phyloP scores from a whole-genome alignment of 1,139 yeast species.

The Debaryomyces nepalensis region DNA sequence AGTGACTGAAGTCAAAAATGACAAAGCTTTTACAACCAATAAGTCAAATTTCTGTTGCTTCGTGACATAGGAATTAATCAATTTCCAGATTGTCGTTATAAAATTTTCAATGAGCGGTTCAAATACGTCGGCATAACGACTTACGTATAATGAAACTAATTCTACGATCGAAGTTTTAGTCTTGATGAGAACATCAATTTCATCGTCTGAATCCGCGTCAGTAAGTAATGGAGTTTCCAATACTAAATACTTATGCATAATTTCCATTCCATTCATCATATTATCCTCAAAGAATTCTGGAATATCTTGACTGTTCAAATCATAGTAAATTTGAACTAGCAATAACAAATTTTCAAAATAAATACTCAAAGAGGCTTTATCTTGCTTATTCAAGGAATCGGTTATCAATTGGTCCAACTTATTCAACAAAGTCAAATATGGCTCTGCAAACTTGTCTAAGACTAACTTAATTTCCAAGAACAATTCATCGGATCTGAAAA shows the following conservation, averaged over 20 bases:
- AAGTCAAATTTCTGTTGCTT: conserved; percentile 81
- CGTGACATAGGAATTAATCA: conserved; percentile 66
- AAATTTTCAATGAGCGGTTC: conserved; percentile 75
- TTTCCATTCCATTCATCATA: conserved; percentile 73
- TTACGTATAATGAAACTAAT: conserved; percentile 80
- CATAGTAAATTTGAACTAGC: conserved; percentile 81
- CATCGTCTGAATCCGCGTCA: conserved; percentile 70
- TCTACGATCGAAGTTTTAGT: conserved; percentile 87
- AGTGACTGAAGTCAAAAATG: conserved; percentile 82
- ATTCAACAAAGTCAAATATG: conserved; percentile 70
- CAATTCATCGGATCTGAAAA: conserved; percentile 87
- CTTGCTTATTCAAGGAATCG: conserved; percentile 41
- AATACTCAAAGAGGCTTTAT: conserved; percentile 51
- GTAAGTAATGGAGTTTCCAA: conserved; percentile 59
- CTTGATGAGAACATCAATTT: conserved; percentile 69
- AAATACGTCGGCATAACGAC: conserved; percentile 91
- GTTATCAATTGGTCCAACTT: conserved; percentile 71
- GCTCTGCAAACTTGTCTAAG: conserved; percentile 79
- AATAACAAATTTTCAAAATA: conserved; percentile 75
- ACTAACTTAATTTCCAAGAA: conserved; percentile 88
- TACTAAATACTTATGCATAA: conserved; percentile 78
- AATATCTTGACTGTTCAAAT: conserved; percentile 94
- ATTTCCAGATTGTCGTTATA: conserved; percentile 81
- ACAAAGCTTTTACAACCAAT: conserved; percentile 77
- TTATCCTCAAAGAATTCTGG: conserved; percentile 98